Evolutionary conservation across 805 yeast genomes (phyloP), one percentile per base, ranked within the genome.

Genomic region (Isabelozyma rhagii): DNA sequence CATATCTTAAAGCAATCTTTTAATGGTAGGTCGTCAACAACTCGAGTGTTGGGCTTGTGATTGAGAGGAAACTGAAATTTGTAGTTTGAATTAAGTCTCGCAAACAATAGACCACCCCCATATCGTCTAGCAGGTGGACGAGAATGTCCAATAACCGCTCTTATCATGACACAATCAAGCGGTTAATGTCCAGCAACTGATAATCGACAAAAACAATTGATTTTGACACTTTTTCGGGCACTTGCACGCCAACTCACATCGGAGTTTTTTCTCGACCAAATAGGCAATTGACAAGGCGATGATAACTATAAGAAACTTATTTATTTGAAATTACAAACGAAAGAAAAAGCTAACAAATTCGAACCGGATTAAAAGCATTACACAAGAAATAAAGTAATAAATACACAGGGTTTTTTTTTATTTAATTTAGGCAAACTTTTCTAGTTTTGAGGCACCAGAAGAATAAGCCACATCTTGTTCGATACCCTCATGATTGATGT

Each of bases 401-500:
- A 31, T 31, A 31, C 36, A 31, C 36, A 31, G n/a, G n/a, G n/a
- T 31, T 4, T 31, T 31, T 31, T 10, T 10, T 31, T 10, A 1
- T 31, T 31, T 10, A 13, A 31, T 10, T 31, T 31, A 31, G 10
- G 36, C 36, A 31, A 6, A 31, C n/a, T 31, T 31, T 13, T 31
- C 36, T 13, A 31, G n/a, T 13, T 31, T 31, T 31, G 36, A 31
- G n/a, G 36, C 36, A 10, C 36, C 36, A 13, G 36, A 10, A 31
- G 36, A 31, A 13, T 31, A 31, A 13, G n/a, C 10, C 10, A 31
- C 18, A 29, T 42, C 14, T 42, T 29, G 45, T 14, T 55, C 59
- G 47, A 54, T 39, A 39, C 51, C 69, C 51, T 46, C 55, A 42
- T 61, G 62, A 6, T 61, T 55, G 11, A 57, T 52, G 51, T 62